phyloP scores from a whole-genome alignment of 176 grass and related monocot species.

The Urochloa ruziziensis region DNA sequence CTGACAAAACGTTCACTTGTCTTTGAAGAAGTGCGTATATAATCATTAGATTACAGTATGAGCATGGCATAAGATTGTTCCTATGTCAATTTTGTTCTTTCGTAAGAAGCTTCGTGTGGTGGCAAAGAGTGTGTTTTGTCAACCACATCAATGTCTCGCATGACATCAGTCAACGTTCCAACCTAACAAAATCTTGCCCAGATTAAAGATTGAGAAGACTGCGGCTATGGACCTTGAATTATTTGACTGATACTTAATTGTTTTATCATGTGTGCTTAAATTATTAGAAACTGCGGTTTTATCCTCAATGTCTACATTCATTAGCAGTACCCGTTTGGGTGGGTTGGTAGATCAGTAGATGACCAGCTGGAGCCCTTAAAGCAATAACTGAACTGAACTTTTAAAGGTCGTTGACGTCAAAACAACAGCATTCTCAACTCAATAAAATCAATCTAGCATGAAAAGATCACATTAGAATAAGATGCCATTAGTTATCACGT shows the following conservation, averaged over 20 bases:
- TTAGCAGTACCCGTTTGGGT: not conserved
- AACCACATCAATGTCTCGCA: not conserved
- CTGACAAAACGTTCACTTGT: slow-evolving; percentile 1
- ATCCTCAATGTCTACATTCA: not conserved
- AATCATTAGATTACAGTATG: not conserved
- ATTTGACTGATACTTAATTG: not conserved
- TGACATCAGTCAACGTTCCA: slow-evolving; percentile 30
- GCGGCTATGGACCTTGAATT: slow-evolving; percentile 4
- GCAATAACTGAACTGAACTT: not conserved
- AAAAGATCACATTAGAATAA: not conserved
- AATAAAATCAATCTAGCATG: not conserved
- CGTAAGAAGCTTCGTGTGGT: not conserved
- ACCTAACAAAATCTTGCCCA: not conserved
- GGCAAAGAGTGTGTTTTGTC: too few species aligned
- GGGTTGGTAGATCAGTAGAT: slow-evolving; percentile 4
- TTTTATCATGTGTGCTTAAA: not conserved
- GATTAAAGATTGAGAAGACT: slow-evolving; percentile 21
- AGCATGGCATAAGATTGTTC: not conserved
- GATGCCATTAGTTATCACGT: not conserved
- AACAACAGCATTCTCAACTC: slow-evolving; percentile 14
- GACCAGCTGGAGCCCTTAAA: not conserved
- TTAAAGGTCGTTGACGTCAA: slow-evolving; percentile 40
- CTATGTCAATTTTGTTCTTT: not conserved
- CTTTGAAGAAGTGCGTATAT: not conserved
- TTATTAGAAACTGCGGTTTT: not conserved